Evolutionary conservation across 352 stramenopile species (phyloP).

Genomic region (Pythium pyrilobum): DNA sequence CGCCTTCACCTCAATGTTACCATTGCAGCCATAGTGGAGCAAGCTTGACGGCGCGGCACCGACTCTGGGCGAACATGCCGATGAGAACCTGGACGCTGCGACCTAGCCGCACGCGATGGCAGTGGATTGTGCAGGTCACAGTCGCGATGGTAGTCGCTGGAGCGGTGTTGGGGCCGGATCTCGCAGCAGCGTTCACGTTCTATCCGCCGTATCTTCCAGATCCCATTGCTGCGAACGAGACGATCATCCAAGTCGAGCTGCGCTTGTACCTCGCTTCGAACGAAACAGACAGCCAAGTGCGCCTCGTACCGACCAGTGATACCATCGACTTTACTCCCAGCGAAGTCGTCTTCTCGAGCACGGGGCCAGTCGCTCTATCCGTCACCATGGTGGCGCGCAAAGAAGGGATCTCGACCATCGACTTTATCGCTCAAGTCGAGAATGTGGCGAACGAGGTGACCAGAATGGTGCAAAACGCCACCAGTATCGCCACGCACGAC

Average conservation of each 20-base stretch:
- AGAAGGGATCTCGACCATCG: slow-evolving; percentile 22
- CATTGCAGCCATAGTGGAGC: too few relatives aligned
- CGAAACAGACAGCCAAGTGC: slow-evolving; percentile 11
- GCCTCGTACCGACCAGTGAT: slow-evolving; percentile 28
- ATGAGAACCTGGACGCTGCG: neutral
- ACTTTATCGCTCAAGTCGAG: slow-evolving; percentile 25
- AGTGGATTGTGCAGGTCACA: too few relatives aligned
- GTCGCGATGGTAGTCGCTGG: neutral
- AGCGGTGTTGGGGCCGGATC: neutral
- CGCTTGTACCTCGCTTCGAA: slow-evolving; percentile 27
- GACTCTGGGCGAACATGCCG: too few relatives aligned
- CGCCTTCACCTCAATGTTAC: too few relatives aligned
- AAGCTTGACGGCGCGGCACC: too few relatives aligned
- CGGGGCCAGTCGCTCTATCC: neutral
- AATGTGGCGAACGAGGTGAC: neutral
- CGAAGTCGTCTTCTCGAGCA: slow-evolving; percentile 7
- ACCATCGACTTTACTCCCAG: slow-evolving; percentile 29
- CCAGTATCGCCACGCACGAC: slow-evolving; percentile 6
- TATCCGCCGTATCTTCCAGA: slow-evolving; percentile 31
- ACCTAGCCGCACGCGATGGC: neutral
- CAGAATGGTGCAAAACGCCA: neutral
- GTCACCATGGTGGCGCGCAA: slow-evolving; percentile 14
- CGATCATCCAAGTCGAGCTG: slow-evolving; percentile 30
- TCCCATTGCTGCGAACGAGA: slow-evolving; percentile 30
- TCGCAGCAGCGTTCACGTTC: slow-evolving; percentile 13